Evolutionary conservation across 2,329 filamentous ascomycete species (phyloP).

Genomic region (Calonectria multiphialidica): DNA sequence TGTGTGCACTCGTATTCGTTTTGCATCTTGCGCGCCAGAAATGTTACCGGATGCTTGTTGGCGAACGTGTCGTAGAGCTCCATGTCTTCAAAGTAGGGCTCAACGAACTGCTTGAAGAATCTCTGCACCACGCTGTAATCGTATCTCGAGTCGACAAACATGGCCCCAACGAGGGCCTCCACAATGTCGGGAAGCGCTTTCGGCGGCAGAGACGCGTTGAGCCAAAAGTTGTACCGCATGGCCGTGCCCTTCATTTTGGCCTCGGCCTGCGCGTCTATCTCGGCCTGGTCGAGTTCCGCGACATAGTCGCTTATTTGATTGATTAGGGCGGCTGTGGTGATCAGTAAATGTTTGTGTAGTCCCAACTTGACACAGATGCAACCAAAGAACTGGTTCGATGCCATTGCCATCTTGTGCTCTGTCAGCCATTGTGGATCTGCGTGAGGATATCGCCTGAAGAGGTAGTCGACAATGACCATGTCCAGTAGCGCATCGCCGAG

Average conservation of each 20-base stretch:
- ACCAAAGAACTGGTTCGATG: constrained; percentile 93
- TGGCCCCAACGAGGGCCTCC: constrained; percentile 88
- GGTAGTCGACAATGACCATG: constrained; percentile 84
- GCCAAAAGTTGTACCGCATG: constrained; percentile 75
- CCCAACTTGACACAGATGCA: constrained; percentile 83
- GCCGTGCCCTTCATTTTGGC: constrained; percentile 48
- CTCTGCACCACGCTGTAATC: constrained; percentile 77
- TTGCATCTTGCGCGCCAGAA: constrained; percentile 73
- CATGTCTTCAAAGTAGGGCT: constrained; percentile 88
- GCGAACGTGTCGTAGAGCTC: constrained; percentile 88
- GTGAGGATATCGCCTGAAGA: constrained; percentile 81
- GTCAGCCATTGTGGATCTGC: constrained; percentile 97
- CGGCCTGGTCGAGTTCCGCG: constrained; percentile 66
- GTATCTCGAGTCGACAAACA: constrained; percentile 91
- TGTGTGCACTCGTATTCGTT: constrained; percentile 73
- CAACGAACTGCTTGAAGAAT: constrained; percentile 84
- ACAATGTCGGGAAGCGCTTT: constrained; percentile 87
- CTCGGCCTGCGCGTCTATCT: constrained; percentile 47
- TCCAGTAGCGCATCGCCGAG: constrained; percentile 91
- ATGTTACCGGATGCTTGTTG: constrained; percentile 86
- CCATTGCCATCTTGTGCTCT: constrained; percentile 99
- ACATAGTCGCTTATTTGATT: constrained; percentile 67
- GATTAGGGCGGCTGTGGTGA: constrained; percentile 58
- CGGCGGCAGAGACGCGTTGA: constrained; percentile 71
- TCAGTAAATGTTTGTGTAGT: constrained; percentile 80